Evolutionary conservation across 2,329 filamentous ascomycete species (phyloP).

Genomic region (Venturia oleaginea): DNA sequence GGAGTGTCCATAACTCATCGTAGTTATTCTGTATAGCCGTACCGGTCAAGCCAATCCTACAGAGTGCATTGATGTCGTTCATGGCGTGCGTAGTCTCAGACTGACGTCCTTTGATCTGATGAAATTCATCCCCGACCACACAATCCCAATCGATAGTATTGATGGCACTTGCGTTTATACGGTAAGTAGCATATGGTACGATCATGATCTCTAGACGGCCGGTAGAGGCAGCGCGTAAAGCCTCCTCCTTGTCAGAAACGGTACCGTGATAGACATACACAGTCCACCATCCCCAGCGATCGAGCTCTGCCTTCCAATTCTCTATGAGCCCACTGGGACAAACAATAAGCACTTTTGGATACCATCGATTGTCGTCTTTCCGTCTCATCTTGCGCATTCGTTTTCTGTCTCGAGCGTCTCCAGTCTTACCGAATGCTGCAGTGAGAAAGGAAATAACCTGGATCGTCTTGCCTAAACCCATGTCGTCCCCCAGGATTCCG

Average conservation of each 20-base stretch:
- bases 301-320: conserved; percentile 84
- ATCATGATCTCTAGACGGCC: conserved; percentile 85
- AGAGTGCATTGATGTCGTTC: conserved; percentile 83
- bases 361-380: conserved; percentile 55
- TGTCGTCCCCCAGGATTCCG: conserved; percentile 88
- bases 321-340: conserved; percentile 81
- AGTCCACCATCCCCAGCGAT: conserved; percentile 94
- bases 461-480: conserved; percentile 95
- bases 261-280: conserved; percentile 70
- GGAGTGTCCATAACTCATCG: conserved; percentile 88
- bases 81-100: conserved; percentile 77
- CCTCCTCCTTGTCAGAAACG: conserved; percentile 54
- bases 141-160: conserved; percentile 91
- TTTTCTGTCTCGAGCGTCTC: conserved; percentile 74
- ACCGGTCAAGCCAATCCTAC: conserved; percentile 84
- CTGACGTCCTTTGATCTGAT: conserved; percentile 70
- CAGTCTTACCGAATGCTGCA: conserved; percentile 88
- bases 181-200: conserved; percentile 87
- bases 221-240: conserved; percentile 60
- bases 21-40: conserved; percentile 98
- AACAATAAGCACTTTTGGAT: conserved; percentile 73
- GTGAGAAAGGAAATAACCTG: conserved; percentile 91
- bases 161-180: conserved; percentile 62
- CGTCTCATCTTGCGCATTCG: conserved; percentile 79
- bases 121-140: conserved; percentile 89